Conservation (phyloP, 768 basidiomycete genomes). For the Favolaschia claudopus region DNA sequence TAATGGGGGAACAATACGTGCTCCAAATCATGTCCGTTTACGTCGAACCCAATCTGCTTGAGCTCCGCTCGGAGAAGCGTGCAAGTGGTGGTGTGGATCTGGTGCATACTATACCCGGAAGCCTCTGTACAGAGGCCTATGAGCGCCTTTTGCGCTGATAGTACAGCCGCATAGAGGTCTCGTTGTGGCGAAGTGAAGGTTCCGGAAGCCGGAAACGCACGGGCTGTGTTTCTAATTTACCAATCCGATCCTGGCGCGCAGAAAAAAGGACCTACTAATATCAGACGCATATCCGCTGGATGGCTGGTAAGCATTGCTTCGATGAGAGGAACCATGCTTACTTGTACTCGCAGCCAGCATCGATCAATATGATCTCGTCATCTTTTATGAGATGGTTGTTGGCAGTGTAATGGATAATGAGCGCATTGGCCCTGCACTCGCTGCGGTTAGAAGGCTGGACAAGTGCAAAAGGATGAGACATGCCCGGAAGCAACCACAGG, state of each 20-base stretch:
- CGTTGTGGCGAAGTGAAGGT: conserved; percentile 79
- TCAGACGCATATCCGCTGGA: conserved; percentile 91
- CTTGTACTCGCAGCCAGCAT: conserved; percentile 95
- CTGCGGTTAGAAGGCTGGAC: background rate
- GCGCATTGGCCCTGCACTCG: conserved; percentile 73
- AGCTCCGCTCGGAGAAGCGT: conserved; percentile 74
- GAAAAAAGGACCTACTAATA: conserved; percentile 66
- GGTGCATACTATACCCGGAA: conserved; percentile 66
- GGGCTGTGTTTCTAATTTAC: conserved; percentile 54
- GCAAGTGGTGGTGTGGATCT: conserved; percentile 80
- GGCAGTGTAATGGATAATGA: conserved; percentile 93
- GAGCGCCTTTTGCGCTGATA: conserved; percentile 75
- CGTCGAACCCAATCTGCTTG: conserved; percentile 76
- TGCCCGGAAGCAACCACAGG: conserved; percentile 97
- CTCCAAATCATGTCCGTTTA: conserved; percentile 66
- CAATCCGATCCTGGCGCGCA: conserved; percentile 3
- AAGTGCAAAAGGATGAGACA: conserved; percentile 23
- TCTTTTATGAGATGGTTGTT: conserved; percentile 81
- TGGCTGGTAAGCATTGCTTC: conserved; percentile 1
- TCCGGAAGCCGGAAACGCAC: conserved; percentile 89
- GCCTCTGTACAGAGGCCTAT: conserved; percentile 66
- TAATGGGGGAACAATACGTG: conserved; percentile 92
- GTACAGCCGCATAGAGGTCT: conserved; percentile 84
- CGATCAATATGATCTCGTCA: conserved; percentile 83
- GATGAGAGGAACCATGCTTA: conserved; percentile 35